Evolutionary conservation across 2,329 filamentous ascomycete species (phyloP), one percentile per base, ranked within the genome.

Genomic region (Shiraia bambusicola): DNA sequence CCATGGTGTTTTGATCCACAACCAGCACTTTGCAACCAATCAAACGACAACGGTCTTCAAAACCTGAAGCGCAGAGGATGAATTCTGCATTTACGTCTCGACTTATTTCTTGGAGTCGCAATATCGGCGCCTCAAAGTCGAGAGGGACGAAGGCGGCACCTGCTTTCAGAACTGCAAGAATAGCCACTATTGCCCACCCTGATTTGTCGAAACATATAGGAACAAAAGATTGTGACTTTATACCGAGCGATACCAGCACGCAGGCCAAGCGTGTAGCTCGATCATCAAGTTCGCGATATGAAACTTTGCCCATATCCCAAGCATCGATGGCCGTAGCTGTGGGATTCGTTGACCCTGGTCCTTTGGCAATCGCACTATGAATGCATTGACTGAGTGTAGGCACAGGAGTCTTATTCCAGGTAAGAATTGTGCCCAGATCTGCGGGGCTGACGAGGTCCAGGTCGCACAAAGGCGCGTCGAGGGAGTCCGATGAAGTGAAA

Each of bases 1-100:
- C 28, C 73, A 67, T 14, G 70, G 68, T 39, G 66, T 72, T 15
- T 69, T 66, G 28, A 70, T 73, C 29, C 66, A 65, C 26, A 7
- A 49, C 44, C 7, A 60, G 29, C 6, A 56, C 50, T 12, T 54
- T 57, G 45, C 56, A 57, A 24, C 61, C 52, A 22, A 67, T 59
- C 0, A 53, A 58, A 25, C 47, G 45, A 26, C 54, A 61, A 3
- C 67, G 49, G 10, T 47, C 29, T 25, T 56, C 50, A 31, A 54
- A 53, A 24, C 58, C 49, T 12, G 59, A 42, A 14, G 58, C 54
- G 32, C 59, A 65, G 14, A 65, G 52, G 6, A 66, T 49, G 22
- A 61, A 32, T 25, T 58, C 48, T 2, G 65, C 58, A 12, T 61
- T 40, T 2, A 68, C 51, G 31, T 70, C 61, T 6, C 43, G 34